These are phyloP conservation scores for Saprolegnia diclina DNA, from an alignment of 352 stramenopile genomes.

Conservation along the genomic window DNA sequence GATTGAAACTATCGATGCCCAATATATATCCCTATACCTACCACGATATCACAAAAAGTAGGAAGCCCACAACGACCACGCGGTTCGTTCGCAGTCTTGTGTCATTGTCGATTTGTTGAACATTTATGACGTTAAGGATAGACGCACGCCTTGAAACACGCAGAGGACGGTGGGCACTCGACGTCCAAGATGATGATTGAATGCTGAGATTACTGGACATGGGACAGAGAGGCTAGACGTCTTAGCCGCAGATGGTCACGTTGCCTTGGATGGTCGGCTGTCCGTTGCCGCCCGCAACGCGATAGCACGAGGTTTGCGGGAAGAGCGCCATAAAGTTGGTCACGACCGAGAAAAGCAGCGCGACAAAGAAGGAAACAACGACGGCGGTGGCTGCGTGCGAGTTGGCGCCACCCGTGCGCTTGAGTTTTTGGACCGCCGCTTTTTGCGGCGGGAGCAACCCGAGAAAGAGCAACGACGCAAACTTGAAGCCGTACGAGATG, in stretches of 20 bases:
- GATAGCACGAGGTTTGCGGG: slow-evolving; percentile 13
- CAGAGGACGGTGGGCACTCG: too few relatives aligned
- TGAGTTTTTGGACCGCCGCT: slow-evolving; percentile 39
- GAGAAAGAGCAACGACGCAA: slow-evolving; percentile 29
- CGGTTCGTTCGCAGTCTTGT: too few relatives aligned
- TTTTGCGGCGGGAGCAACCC: slow-evolving; percentile 41
- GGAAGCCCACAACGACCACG: too few relatives aligned
- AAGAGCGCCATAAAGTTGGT: slow-evolving; percentile 19
- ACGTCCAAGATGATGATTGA: too few relatives aligned
- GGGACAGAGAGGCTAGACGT: too few relatives aligned
- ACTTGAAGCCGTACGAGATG: slow-evolving; percentile 31
- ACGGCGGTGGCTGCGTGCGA: not conserved
- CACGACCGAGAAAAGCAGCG: slow-evolving; percentile 6
- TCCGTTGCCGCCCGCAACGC: slow-evolving; percentile 24
- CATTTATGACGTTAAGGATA: too few relatives aligned
- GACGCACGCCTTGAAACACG: too few relatives aligned
- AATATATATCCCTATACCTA: too few relatives aligned
- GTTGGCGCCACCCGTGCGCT: slow-evolving; percentile 21
- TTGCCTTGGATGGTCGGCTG: not conserved
- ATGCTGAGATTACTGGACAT: too few relatives aligned
- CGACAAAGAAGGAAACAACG: not conserved
- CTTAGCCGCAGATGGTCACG: slow-evolving; percentile 5
- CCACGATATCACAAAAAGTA: too few relatives aligned
- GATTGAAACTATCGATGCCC: too few relatives aligned
- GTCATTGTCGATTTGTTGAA: too few relatives aligned